Base-by-base conservation (phyloP, 495 filamentous ascomycete species). In the Talaromyces borbonicus region DNA sequence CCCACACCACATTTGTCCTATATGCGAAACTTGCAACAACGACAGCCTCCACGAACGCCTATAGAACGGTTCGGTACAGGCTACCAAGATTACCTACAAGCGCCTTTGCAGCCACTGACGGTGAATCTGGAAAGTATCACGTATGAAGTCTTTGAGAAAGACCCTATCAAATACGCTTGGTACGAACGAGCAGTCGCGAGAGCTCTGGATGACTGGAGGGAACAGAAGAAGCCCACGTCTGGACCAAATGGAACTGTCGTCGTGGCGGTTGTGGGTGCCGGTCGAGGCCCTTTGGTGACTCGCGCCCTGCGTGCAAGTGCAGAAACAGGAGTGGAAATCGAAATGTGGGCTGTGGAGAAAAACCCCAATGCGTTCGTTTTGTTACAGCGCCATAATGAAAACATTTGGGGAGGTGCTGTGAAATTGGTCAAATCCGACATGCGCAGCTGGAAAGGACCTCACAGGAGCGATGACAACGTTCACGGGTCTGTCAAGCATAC, bases 91-190 rank as follows among this genome's bases (percentile, higher is more conserved):
- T 97, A 92, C 65, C 70, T 97, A 1, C 92, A 99, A 60, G 85
- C 87, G 4, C 92, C 92, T 7, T 67, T 99, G 29, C 93, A 99
- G 56, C 92, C 92, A 1, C 73, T 99, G 15, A 85, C 92, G 0
- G 92, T 97, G 62, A 97, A 99, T 52, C 74, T 99, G 19, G 92
- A 99, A 57, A 92, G 85, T 38, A 84, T 93, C 43, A 99, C 92
- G 1, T 99, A 99, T 59, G 92, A 99, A 60, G 90, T 97, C 7
- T 99, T 99, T 56, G 92, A 99, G 61, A 93, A 92, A 52, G 93
- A 97, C 48, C 92, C 92, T 0, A 81, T 97, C 60, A 99, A 99
- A 62, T 99, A 99, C 59, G 82, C 89, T 42, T 89, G 88, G 71
- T 99, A 99, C 59, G 87, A 95, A 59, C 65, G 72, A 14, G 92